Evolutionary conservation across 495 filamentous ascomycete genomes (phyloP).

Genomic region (Penicillium mononematosum): DNA sequence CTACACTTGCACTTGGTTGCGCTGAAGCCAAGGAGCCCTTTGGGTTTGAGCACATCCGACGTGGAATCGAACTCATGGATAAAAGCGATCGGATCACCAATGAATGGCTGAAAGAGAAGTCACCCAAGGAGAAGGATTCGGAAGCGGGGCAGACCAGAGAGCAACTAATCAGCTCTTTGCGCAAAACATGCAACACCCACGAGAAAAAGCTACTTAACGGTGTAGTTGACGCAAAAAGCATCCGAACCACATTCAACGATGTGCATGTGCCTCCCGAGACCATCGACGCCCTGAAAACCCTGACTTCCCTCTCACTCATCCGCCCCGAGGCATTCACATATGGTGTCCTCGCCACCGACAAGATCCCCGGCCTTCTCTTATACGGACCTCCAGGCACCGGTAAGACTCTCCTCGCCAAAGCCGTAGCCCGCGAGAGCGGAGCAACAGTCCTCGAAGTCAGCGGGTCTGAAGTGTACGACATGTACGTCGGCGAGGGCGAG

Average conservation of each 20-base stretch:
- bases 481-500: constrained; percentile 93
- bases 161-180: constrained; percentile 38
- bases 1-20: constrained; percentile 59
- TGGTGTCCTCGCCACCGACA: constrained; percentile 87
- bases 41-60: constrained; percentile 41
- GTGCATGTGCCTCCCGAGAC: constrained; percentile 80
- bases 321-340: constrained; percentile 95
- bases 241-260: constrained; percentile 81
- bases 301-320: constrained; percentile 83
- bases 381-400: constrained; percentile 96
- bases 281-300: constrained; percentile 81
- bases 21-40: constrained; percentile 41
- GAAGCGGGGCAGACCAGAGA: constrained; percentile 35
- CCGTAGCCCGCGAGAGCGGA: constrained; percentile 90
- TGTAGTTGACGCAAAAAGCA: constrained; percentile 74
- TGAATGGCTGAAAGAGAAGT: constrained; percentile 40
- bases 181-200: constrained; percentile 62
- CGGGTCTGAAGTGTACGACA: constrained; percentile 84
- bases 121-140: constrained; percentile 28
- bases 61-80: constrained; percentile 40
- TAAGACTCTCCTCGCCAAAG: constrained; percentile 93
- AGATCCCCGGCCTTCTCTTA: constrained; percentile 83
- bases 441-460: constrained; percentile 77
- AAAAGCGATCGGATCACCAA: constrained; percentile 36
- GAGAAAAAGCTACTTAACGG: constrained; percentile 83